A percentile compares a stretch with the other conserved stretches of the same genome.
Evolutionary conservation across 140 eudicot genomes (phyloP).

Genomic region (Senecio squalidus): DNA sequence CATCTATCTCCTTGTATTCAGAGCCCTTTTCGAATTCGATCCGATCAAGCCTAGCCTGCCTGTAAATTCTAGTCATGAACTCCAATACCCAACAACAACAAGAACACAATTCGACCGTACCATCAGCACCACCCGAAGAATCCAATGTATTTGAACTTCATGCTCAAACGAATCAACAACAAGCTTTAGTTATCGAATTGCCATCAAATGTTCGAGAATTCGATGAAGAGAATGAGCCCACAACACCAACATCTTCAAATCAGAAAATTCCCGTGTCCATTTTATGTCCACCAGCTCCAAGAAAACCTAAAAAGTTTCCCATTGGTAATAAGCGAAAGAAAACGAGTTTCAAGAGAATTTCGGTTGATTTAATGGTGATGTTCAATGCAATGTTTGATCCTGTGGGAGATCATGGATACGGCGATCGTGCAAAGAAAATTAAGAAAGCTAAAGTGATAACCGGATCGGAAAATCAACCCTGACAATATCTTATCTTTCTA

Average conservation of each 20-base stretch:
- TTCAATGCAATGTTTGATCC: conserved; percentile 10
- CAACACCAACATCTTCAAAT: conserved; percentile 34
- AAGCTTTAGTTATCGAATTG: conserved; percentile 13
- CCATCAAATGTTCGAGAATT: conserved; percentile 1
- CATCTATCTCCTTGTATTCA: conserved; percentile 28
- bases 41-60: not conserved
- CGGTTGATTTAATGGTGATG: conserved; percentile 22
- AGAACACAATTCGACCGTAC: conserved; percentile 14
- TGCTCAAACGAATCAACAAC: not conserved
- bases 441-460: conserved; percentile 23
- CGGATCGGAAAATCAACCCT: conserved; percentile 7
- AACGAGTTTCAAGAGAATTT: conserved; percentile 8
- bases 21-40: conserved; percentile 4
- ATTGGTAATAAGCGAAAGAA: conserved; percentile 12
- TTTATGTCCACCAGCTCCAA: conserved; percentile 40
- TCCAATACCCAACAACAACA: conserved; percentile 5
- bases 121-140: not conserved
- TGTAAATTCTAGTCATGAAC: not conserved
- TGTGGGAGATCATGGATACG: conserved; percentile 26
- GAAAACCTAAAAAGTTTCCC: conserved; percentile 19
- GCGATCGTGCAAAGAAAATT: conserved; percentile 19
- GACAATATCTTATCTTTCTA: conserved; percentile 9
- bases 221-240: conserved; percentile 21
- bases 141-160: conserved; percentile 2
- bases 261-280: conserved; percentile 19